These are phyloP conservation scores for Globisporangium lucens DNA, from an alignment of 352 stramenopile species.

Conservation along the genomic window DNA sequence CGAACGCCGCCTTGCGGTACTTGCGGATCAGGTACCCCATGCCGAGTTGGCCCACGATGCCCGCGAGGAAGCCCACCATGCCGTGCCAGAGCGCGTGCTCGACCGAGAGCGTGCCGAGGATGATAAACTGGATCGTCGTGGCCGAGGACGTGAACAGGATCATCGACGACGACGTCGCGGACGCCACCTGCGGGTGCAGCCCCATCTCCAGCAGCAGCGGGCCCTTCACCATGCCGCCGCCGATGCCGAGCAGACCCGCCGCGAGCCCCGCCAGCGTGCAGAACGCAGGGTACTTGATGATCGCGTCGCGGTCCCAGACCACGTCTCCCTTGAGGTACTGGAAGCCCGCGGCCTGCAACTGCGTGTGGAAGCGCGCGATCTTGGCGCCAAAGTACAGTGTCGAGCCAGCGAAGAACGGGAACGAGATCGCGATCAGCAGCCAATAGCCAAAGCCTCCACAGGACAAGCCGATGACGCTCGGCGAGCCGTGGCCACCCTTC, in stretches of 20 bases:
- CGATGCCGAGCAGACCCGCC: slow-evolving; percentile 82
- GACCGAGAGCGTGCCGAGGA: slow-evolving; percentile 89
- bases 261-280: slow-evolving; percentile 72
- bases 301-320: slow-evolving; percentile 89
- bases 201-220: slow-evolving; percentile 90
- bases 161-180: slow-evolving; percentile 90
- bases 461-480: slow-evolving; percentile 65
- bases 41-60: slow-evolving; percentile 88
- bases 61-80: slow-evolving; percentile 90
- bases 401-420: slow-evolving; percentile 67
- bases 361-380: slow-evolving; percentile 55
- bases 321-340: slow-evolving; percentile 96
- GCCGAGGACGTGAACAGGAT: slow-evolving; percentile 94
- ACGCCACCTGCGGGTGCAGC: slow-evolving; percentile 81
- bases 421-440: slow-evolving; percentile 51
- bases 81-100: slow-evolving; percentile 92
- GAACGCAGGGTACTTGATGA: slow-evolving; percentile 79
- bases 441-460: slow-evolving; percentile 73
- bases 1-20: slow-evolving; percentile 80
- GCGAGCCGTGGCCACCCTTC: slow-evolving; percentile 71
- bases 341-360: slow-evolving; percentile 76
- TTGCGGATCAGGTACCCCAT: slow-evolving; percentile 92
- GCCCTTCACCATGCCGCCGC: slow-evolving; percentile 90
- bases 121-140: slow-evolving; percentile 94
- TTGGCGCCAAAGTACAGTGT: slow-evolving; percentile 79